A percentile compares a stretch with the other conserved stretches of the same genome.
Conservation (phyloP, 805 yeast species). For the Cyberlindnera mycetangii region DNA sequence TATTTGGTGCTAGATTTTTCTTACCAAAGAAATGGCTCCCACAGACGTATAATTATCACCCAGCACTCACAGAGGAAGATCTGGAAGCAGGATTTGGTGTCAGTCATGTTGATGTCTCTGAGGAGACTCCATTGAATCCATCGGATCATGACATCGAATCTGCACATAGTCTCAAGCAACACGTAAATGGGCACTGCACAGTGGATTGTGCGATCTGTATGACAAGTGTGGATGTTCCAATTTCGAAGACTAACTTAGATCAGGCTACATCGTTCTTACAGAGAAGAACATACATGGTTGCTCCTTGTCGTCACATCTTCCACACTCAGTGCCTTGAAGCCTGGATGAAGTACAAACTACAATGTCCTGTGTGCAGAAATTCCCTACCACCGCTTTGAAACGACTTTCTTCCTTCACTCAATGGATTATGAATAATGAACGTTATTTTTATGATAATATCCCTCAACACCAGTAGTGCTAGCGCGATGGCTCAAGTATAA, state of each 20-base stretch:
- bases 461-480: no score
- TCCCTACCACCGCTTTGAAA: constrained; percentile 74
- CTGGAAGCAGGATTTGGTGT: constrained; percentile 60
- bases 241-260: constrained; percentile 30
- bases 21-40: constrained; percentile 72
- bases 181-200: constrained; percentile 39
- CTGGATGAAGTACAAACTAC: constrained; percentile 92
- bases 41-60: constrained; percentile 84
- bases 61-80: constrained; percentile 54
- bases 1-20: constrained; percentile 80
- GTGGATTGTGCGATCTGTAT: constrained; percentile 90
- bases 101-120: constrained; percentile 34
- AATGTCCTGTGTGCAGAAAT: constrained; percentile 90
- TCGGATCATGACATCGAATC: constrained; percentile 23
- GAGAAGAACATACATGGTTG: constrained; percentile 63
- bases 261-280: constrained; percentile 23
- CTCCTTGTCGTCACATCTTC: constrained; percentile 90
- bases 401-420: neutral
- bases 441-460: neutral
- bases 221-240: constrained; percentile 66
- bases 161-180: constrained; percentile 30
- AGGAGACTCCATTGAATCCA: constrained; percentile 15
- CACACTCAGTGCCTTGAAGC: constrained; percentile 84
- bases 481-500: no score
- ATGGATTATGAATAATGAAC: neutral